Base-by-base conservation (phyloP, 495 filamentous ascomycete genomes). In the Penicillium roqueforti region DNA sequence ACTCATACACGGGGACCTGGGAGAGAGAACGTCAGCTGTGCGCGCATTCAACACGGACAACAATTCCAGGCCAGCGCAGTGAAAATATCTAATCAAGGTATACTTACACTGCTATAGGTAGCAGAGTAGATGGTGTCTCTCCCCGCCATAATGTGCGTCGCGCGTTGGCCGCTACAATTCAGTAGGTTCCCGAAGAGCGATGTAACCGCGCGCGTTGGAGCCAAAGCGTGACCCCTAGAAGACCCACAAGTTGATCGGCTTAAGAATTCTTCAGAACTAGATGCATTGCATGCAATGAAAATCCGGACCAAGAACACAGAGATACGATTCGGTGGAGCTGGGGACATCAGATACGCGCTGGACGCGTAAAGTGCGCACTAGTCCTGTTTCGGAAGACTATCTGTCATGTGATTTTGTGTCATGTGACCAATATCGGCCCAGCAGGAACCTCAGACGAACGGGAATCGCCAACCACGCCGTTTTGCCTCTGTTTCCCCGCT, bases 1-100 rank as follows among this genome's bases (percentile, higher is more conserved):
- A 87, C 65, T 97, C 92, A 68, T 87, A 96, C 18, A 97, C 91
- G 31, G 91, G 91, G 16, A 93, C 87, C 89, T 96, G 49, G 13
- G 25, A 22, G 16, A 28, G 34, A 52, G n/a, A 18, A 40, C 9
- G 40, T 58, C 39, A 43, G 38, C 51, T 22, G 16, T 25, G 14
- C 23, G 41, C 34, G 46, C 1, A 6, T 39, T 13, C n/a, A 37
- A 28, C 14, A 18, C 39, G 8, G 25, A 3, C 53, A 46, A 44
- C 6, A 40, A 20, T 47, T 3, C 44, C n/a, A 8, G 13, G 53
- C 52, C 14, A 55, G 45, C 16, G 11, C 47, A 14, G 29, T 22
- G 22, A 26, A 26, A n/a, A 8, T 3, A 32, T 31, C 16, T 8
- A 13, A 13, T 19, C 5, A 8, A 16, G 16, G 34, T 45, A 40